These are phyloP conservation scores for Arabidopsis suecica DNA, from an alignment of 345 rosid genomes.

Conservation along the genomic window DNA sequence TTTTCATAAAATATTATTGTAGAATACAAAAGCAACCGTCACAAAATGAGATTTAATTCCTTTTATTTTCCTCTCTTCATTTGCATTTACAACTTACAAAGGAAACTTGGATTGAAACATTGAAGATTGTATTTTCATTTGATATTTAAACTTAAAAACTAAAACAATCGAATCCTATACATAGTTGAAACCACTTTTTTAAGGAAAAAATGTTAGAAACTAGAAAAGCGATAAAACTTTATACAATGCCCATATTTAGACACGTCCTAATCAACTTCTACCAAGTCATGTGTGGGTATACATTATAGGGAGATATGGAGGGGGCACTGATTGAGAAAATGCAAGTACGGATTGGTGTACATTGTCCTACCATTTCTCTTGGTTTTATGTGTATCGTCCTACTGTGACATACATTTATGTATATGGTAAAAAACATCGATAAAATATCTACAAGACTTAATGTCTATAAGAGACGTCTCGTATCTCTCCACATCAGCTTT, in stretches of 20 bases:
- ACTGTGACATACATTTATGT: slow-evolving; percentile 17
- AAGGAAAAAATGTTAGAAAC: background rate
- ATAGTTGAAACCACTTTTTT: background rate
- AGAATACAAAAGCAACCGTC: background rate
- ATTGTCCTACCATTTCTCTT: slow-evolving; percentile 28
- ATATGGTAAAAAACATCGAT: slow-evolving; percentile 8
- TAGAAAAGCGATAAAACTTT: background rate
- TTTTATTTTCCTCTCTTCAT: background rate
- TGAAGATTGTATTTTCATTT: background rate
- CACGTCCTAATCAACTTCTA: slow-evolving; percentile 27
- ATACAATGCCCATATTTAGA: background rate
- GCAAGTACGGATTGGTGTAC: slow-evolving; percentile 44
- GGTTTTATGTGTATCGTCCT: slow-evolving; percentile 30
- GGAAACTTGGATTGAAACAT: background rate
- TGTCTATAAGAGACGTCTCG: slow-evolving; percentile 30
- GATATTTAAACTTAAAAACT: background rate
- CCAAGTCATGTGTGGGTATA: slow-evolving; percentile 26
- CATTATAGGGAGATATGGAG: slow-evolving; percentile 14
- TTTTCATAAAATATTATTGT: background rate
- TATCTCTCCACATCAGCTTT: slow-evolving; percentile 29
- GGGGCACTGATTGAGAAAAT: slow-evolving; percentile 40
- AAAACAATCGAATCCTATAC: background rate
- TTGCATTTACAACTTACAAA: background rate
- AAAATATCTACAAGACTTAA: slow-evolving; percentile 25
- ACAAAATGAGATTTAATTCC: background rate